These are phyloP conservation scores for Clavispora santaluciae DNA, from an alignment of 805 yeast genomes.

Conservation along the genomic window DNA sequence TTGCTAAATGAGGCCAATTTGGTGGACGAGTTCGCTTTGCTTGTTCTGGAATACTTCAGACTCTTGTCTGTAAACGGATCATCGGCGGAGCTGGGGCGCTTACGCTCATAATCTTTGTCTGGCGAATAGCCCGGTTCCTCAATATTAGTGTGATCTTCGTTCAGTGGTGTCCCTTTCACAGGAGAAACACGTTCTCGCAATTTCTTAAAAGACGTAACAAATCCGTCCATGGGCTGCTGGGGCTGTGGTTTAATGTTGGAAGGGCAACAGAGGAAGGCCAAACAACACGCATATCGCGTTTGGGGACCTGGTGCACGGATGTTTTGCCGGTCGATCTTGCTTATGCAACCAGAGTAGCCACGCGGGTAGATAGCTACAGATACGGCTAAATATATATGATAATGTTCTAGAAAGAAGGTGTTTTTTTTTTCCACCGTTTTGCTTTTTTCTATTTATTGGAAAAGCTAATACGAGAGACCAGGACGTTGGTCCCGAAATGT, in stretches of 20 bases:
- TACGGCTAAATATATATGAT: no score
- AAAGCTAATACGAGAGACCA: no score
- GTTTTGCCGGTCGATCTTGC: no score
- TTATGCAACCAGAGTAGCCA: no score
- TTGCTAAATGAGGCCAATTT: not conserved
- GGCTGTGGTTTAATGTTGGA: not conserved
- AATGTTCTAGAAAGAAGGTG: no score
- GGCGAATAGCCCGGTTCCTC: not conserved
- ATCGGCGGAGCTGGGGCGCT: constrained; percentile 16
- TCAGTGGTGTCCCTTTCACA: constrained; percentile 4
- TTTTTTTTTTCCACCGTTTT: no score
- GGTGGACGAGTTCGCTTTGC: not conserved
- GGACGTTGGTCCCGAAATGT: no score
- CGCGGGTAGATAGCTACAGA: no score
- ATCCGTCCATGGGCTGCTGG: constrained; percentile 10
- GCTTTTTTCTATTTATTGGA: no score
- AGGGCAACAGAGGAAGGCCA: not conserved
- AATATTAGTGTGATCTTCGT: not conserved
- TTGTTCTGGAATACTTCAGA: constrained; percentile 9
- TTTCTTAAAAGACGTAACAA: constrained; percentile 18
- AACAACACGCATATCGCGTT: constrained; percentile 1
- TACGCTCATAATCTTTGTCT: constrained; percentile 8
- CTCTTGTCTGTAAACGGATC: constrained; percentile 27
- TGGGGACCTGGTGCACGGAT: not conserved
- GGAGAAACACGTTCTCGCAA: constrained; percentile 24